Evolutionary conservation across 2,329 filamentous ascomycete species (phyloP).

Genomic region (Fusarium torulosum): DNA sequence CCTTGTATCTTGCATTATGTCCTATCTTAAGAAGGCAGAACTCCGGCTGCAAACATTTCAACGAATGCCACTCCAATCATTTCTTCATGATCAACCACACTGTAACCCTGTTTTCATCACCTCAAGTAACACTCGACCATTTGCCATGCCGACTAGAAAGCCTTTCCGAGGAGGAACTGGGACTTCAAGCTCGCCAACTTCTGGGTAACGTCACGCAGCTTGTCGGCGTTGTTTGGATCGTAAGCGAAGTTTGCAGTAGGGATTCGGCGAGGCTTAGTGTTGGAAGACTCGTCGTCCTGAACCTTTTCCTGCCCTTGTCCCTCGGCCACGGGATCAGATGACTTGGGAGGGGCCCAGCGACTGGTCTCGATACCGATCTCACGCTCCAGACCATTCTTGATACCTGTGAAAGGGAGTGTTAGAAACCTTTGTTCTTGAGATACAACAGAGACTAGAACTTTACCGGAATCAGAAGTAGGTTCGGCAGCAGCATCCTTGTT

Average conservation of each 20-base stretch:
- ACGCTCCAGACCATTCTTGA: not conserved
- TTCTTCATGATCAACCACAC: not conserved
- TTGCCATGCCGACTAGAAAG: not conserved
- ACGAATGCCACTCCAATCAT: not conserved
- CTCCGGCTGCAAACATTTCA: not conserved
- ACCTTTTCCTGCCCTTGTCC: not conserved
- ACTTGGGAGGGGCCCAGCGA: slow-evolving; percentile 22
- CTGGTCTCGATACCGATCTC: slow-evolving; percentile 26
- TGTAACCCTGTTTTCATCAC: no score
- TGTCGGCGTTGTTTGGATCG: slow-evolving; percentile 12
- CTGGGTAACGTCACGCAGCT: not conserved
- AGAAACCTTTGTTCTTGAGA: not conserved
- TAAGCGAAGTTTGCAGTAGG: slow-evolving; percentile 13
- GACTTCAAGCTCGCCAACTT: slow-evolving; percentile 19
- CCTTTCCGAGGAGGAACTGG: slow-evolving; percentile 13
- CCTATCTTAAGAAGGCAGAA: no score
- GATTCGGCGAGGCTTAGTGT: not conserved
- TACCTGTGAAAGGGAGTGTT: slow-evolving; percentile 4
- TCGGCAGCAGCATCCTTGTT: not conserved
- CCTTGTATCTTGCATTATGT: no score
- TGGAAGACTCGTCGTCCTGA: not conserved
- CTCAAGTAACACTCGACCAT: not conserved
- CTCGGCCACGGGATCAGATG: not conserved
- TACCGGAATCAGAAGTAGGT: slow-evolving; percentile 2
- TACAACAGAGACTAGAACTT: rapidly evolving